phyloP scores from a whole-genome alignment of 176 grass and related monocot species.

The Elaeis guineensis region DNA sequence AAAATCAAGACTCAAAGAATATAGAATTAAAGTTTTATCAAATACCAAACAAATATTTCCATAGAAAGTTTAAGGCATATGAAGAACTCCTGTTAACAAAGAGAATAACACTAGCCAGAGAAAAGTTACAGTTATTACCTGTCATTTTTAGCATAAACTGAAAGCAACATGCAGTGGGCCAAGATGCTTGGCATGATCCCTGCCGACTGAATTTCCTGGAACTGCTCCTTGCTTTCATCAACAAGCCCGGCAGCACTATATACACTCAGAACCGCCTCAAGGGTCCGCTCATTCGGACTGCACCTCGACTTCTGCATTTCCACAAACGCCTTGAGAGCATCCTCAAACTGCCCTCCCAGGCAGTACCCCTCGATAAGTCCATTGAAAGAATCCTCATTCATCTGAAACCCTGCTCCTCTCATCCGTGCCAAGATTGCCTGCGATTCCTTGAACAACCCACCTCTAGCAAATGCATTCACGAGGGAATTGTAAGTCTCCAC shows the following conservation, averaged over 20 bases:
- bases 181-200: slow-evolving; percentile 50
- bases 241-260: slow-evolving; percentile 82
- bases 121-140: slow-evolving; percentile 38
- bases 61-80: not conserved
- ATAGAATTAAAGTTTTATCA: no score
- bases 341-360: slow-evolving; percentile 65
- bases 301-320: slow-evolving; percentile 94
- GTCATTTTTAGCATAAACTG: slow-evolving; percentile 78
- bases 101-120: not conserved
- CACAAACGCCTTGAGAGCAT: slow-evolving; percentile 69
- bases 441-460: slow-evolving; percentile 75
- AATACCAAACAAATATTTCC: no score
- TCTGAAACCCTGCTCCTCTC: slow-evolving; percentile 73
- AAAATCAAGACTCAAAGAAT: no score
- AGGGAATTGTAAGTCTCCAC: slow-evolving; percentile 78
- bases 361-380: slow-evolving; percentile 80
- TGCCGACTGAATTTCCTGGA: slow-evolving; percentile 58
- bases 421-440: slow-evolving; percentile 64
- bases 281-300: slow-evolving; percentile 64
- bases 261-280: slow-evolving; percentile 73
- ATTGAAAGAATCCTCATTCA: slow-evolving; percentile 64
- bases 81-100: not conserved
- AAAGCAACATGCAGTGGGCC: slow-evolving; percentile 85
- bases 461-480: slow-evolving; percentile 58
- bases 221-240: slow-evolving; percentile 92